These are phyloP conservation scores for Trebouxia sp. DNA, from an alignment of 139 green algal species.

Conservation along the genomic window DNA sequence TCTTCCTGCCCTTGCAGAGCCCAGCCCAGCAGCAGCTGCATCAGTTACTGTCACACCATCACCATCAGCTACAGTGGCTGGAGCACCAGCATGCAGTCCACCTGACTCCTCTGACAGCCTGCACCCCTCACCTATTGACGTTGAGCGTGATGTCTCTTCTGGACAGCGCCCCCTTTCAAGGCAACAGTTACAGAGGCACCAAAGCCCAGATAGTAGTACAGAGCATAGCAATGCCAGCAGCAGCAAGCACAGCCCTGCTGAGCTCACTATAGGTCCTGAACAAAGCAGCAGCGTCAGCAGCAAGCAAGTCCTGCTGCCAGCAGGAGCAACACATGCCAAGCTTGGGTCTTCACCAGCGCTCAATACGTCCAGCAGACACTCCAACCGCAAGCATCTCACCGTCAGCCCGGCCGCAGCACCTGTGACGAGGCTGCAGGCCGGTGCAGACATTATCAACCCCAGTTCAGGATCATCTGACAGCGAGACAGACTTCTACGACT, in stretches of 20 bases:
- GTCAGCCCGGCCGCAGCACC: too few relatives aligned
- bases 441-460: too few relatives aligned
- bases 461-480: background rate
- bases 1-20: background rate
- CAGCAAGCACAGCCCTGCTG: too few relatives aligned
- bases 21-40: background rate
- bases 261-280: too few relatives aligned
- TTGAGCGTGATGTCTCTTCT: background rate
- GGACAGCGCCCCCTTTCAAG: too few relatives aligned
- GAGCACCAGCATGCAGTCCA: too few relatives aligned
- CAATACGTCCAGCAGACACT: background rate
- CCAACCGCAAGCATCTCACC: too few relatives aligned
- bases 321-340: conserved; percentile 1
- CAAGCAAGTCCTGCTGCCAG: background rate
- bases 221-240: background rate
- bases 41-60: background rate
- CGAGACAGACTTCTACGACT: background rate
- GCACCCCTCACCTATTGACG: background rate
- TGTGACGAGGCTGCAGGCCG: too few relatives aligned
- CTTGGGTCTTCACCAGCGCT: too few relatives aligned
- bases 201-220: too few relatives aligned
- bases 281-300: too few relatives aligned
- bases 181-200: too few relatives aligned
- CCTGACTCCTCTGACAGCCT: background rate
- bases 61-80: background rate